Percentiles rank a stretch among this genome's conserved stretches.
These are phyloP conservation scores for Tuber magnatum DNA, from an alignment of 495 filamentous ascomycete genomes.

Conservation along the genomic window DNA sequence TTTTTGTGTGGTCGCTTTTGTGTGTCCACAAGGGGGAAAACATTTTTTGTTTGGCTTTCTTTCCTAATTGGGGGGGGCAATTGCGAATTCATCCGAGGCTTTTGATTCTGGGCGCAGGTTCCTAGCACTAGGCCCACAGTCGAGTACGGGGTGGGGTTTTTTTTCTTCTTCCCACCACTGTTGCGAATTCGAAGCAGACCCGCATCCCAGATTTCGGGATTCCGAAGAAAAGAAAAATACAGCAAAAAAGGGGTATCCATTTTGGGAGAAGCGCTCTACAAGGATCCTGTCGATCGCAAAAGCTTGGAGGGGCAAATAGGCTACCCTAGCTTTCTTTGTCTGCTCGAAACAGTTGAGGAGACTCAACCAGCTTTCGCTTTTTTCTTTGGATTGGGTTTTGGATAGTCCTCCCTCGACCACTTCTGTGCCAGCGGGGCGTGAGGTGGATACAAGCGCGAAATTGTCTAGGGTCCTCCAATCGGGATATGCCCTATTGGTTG, in stretches of 20 bases:
- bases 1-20: neutral
- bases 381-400: neutral
- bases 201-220: neutral
- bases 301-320: neutral
- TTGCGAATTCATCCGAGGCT: neutral
- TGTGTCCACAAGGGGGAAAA: neutral
- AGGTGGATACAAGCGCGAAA: neutral
- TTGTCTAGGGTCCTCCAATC: neutral
- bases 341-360: neutral
- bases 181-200: neutral
- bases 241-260: neutral
- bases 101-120: neutral
- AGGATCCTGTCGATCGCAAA: constrained; percentile 3
- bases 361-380: neutral
- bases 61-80: neutral
- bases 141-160: too few relatives aligned
- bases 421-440: neutral
- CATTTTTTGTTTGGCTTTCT: neutral
- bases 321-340: neutral
- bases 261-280: neutral
- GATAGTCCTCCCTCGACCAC: neutral
- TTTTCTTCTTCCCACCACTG: neutral
- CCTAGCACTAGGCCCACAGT: neutral
- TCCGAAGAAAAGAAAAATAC: neutral
- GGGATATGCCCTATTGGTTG: neutral